Evolutionary conservation across 306 rosid species (phyloP).

Genomic region (Geum urbanum): DNA sequence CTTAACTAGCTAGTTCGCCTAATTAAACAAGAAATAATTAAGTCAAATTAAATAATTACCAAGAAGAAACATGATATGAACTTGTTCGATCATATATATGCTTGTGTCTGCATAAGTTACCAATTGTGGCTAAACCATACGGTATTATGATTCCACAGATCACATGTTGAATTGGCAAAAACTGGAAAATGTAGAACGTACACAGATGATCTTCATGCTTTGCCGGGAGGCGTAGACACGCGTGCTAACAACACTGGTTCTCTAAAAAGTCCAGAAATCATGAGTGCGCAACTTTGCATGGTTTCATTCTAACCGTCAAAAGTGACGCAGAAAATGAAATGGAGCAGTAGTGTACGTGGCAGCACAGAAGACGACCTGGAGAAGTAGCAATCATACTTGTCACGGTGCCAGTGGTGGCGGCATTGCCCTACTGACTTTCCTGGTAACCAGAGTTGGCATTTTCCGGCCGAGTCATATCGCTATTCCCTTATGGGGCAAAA

Average conservation of each 20-base stretch:
- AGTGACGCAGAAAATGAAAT: neutral
- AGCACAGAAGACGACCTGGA: neutral
- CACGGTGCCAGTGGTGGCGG: neutral
- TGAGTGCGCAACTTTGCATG: neutral
- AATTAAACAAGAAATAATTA: neutral
- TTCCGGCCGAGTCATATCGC: neutral
- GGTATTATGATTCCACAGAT: too few species aligned
- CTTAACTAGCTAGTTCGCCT: neutral
- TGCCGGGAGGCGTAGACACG: neutral
- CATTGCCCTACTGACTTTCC: neutral
- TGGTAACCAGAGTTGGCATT: neutral
- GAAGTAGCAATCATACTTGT: neutral
- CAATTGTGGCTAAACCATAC: neutral
- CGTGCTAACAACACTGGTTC: neutral
- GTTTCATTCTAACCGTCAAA: neutral
- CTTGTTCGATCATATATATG: too few species aligned
- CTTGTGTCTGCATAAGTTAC: neutral
- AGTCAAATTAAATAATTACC: too few species aligned
- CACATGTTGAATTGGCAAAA: neutral
- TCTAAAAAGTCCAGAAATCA: neutral
- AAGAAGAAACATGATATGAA: too few species aligned
- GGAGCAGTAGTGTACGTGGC: conserved; percentile 9
- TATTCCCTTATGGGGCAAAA: neutral
- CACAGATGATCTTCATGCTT: neutral
- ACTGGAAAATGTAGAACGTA: neutral